Base-by-base conservation (phyloP, 179 eudicot genomes). In the Pouteria campechiana region DNA sequence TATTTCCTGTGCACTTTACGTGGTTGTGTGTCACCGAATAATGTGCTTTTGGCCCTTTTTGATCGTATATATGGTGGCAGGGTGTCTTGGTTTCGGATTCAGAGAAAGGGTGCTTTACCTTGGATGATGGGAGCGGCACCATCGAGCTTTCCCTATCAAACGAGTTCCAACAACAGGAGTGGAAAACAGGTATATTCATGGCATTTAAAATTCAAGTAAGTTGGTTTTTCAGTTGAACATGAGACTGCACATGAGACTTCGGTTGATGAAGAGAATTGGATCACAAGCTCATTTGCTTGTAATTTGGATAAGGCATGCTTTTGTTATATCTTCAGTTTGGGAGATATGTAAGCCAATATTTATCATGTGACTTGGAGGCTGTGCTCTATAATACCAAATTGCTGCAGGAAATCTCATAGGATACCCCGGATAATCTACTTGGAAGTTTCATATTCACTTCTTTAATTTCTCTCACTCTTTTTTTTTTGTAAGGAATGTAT, bases 91-190 rank as follows among this genome's bases (percentile, higher is more conserved):
- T 78, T 46, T 49, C 69, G 11, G 18, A 35, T 50, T 33, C 67
- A 22, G 63, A 15, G 22, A 29, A 21, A 28, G 59, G 68, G 48
- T 43, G 59, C 3, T 74, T 67, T 35, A 43, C 66, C 29, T 76
- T 90, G 11, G 95, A 90, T 20, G 98, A 90, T 23, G 98, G 95
- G 28, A 74, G 95, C 17, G 93, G 78, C 21, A 19, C 79, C 9
- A 53, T 86, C 38, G 63, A 79, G 32, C 61, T 89, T 37, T 9
- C 2, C 3, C 25, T 76, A 41, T 12, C 71, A 28, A 17, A 28
- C 0, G 74, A 72, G 0, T 47, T 57, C 62, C 65, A 32, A 11
- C 41, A 45, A 30, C 79, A 46, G 37, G 19, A 34, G 0, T 85
- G 79, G 79, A 25, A 54, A 14, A 32, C 39, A 20, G 95, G 97